These are phyloP conservation scores for Trametes sp. DNA, from an alignment of 1,284 basidiomycete genomes.

Conservation along the genomic window DNA sequence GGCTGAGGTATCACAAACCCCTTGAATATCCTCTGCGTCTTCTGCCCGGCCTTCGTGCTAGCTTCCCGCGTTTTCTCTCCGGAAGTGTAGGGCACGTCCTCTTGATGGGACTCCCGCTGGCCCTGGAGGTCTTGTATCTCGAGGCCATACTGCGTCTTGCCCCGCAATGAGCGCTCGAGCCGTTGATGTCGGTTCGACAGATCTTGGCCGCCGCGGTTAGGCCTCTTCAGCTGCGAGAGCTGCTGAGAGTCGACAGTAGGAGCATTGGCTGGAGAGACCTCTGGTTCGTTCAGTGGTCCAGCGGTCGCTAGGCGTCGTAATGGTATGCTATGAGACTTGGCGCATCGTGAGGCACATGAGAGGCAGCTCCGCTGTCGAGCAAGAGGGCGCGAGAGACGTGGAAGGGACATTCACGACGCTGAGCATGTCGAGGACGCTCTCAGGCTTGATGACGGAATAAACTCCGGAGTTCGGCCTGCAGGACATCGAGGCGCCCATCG, in stretches of 20 bases:
- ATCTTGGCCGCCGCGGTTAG: slow-evolving; percentile 52
- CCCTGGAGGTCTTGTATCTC: slow-evolving; percentile 39
- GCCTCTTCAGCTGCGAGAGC: slow-evolving; percentile 29
- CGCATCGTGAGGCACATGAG: background rate
- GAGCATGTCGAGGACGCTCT: slow-evolving; percentile 29
- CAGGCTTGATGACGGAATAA: slow-evolving; percentile 10
- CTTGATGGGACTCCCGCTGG: slow-evolving; percentile 17
- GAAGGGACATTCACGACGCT: slow-evolving; percentile 28
- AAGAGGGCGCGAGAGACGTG: slow-evolving; percentile 17
- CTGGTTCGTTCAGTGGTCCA: slow-evolving; percentile 16
- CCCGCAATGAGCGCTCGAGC: slow-evolving; percentile 61
- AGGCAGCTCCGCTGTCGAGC: slow-evolving; percentile 9
- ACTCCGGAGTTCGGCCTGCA: background rate
- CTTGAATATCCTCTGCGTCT: slow-evolving; percentile 46
- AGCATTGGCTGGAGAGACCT: slow-evolving; percentile 8
- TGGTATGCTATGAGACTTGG: background rate
- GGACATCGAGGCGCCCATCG: background rate
- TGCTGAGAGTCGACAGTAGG: slow-evolving; percentile 18
- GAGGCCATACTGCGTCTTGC: slow-evolving; percentile 49
- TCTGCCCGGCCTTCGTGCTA: slow-evolving; percentile 15
- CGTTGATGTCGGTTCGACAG: slow-evolving; percentile 58
- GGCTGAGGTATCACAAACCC: slow-evolving; percentile 67
- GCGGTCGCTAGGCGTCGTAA: slow-evolving; percentile 9
- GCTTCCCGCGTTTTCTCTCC: slow-evolving; percentile 16
- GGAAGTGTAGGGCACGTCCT: slow-evolving; percentile 18